Conservation (phyloP, 805 yeast species). For the Starmerella stigmatis region DNA sequence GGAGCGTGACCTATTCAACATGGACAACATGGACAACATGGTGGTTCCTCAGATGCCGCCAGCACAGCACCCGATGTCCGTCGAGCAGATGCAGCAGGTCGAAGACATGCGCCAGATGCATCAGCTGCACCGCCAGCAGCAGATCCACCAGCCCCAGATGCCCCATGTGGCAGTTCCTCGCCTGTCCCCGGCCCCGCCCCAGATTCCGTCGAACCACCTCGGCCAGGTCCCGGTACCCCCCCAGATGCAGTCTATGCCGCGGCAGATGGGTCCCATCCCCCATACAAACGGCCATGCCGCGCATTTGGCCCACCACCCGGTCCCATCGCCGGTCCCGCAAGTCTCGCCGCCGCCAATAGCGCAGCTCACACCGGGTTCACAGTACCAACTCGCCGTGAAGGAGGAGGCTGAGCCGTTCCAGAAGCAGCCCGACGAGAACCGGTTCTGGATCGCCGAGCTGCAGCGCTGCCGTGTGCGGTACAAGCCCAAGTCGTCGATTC, state of each 20-base stretch:
- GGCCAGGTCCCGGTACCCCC: background rate
- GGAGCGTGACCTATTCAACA: slow-evolving; percentile 21
- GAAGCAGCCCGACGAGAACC: background rate
- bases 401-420: slow-evolving; percentile 1
- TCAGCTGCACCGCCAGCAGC: background rate
- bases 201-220: background rate
- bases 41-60: slow-evolving; percentile 3
- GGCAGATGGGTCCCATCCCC: background rate
- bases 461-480: slow-evolving; percentile 22
- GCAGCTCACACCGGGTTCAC: slow-evolving; percentile 4
- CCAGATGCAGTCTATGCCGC: background rate
- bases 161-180: background rate
- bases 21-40: slow-evolving; percentile 8
- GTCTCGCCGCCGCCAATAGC: slow-evolving; percentile 1
- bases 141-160: slow-evolving; percentile 1
- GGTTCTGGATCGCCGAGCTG: slow-evolving; percentile 6
- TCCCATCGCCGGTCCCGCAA: background rate
- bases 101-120: slow-evolving; percentile 1
- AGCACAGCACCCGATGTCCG: background rate
- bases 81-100: slow-evolving; percentile 1
- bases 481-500: slow-evolving; percentile 34
- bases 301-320: background rate
- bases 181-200: slow-evolving; percentile 1
- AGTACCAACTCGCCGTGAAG: background rate
- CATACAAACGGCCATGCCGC: background rate